Evolutionary conservation across 2,329 filamentous ascomycete genomes (phyloP), one percentile per base, ranked within the genome.

Genomic region (Huntiella omanensis): DNA sequence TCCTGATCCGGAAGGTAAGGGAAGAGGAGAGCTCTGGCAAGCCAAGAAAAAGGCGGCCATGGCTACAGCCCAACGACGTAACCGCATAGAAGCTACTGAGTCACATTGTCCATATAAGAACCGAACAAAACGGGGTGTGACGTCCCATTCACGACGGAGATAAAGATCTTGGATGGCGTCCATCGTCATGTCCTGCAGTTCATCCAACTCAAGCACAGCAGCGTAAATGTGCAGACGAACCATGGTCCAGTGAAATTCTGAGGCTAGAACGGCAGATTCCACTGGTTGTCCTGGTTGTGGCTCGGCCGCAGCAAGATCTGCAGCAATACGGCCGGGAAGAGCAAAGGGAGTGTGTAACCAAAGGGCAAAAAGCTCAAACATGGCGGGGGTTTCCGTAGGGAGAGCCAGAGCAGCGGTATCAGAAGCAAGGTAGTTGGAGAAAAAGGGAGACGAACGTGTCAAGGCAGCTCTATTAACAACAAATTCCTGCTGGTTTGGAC

Each of bases 151-250:
- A 55, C 67, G 65, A 11, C 66, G 64, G 35, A 76, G 67, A 54
- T 75, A 74, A 12, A 76, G 57, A 53, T 76, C 72, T 56, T 75
- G 72, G 13, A 75, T 58, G 34, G 67, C 66, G 52, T 76, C 72
- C 65, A 75, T 74, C 54, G 69, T 64, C 13, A 64, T 58, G 55
- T 76, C 72, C 53, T 76, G 72, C 6, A 75, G 62, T 6, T 62
- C 61, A 22, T 64, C 57, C 3, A 74, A 59, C 42, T 63, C 63
- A 52, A 72, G 64, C 46, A 64, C 60, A 3, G 70, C 65, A 38
- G 71, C 72, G 57, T 75, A 75, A 44, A 76, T 62, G 53, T 76
- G 72, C 10, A 75, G 61, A 33, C 66, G 65, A 45, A 75, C 67
- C 5, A 75, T 61, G 49, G 68, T 66, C 68, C 70, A 74, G 56